Evolutionary conservation across 768 basidiomycete species (phyloP), one percentile per base, ranked within the genome.

Genomic region (Leccinum sublutescens): DNA sequence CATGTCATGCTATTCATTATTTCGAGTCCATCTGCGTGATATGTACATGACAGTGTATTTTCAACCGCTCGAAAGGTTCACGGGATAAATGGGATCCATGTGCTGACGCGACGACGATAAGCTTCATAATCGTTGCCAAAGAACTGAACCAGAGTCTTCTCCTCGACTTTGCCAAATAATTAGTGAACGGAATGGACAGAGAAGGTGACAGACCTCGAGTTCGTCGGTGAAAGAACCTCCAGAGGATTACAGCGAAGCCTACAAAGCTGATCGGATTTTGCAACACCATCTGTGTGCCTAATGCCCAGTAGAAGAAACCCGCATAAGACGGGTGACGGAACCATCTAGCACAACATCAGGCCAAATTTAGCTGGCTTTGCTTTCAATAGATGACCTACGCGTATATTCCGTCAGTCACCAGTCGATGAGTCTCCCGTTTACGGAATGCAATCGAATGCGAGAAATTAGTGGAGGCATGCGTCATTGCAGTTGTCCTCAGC

Each of bases 291-390:
- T 99, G 97, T 0, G 94, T 97, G 2, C 95, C 94, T 27, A 99
- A 68, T 0, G 94, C 95, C 97, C 97, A 98, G 73, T 96, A 98
- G 74, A 91, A 96, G 78, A 98, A 99, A 2, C 95, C 97, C 2
- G 92, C 85, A 66, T 99, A 99, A 0, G 96, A 97, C 11, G 97
- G 97, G 74, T 99, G 97, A 14, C 97, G 85, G 61, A 87, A 88
- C 84, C 64, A 72, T 23, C 70, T 70, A 34, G 47, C 47, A 29
- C 21, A 51, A 40, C 7, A 33, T 40, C 21, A 34, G 15, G 9
- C 51, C 23, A 27, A 51, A 33, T 43, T 27, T 25, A 54, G 45
- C 25, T 11, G 23, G 15, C 3, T 49, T 14, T 8, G 21, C 40
- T 11, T 36, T 21, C 29, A 51, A 31, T 50, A 27, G 14, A 45